Base-by-base conservation (phyloP, 2,329 filamentous ascomycete genomes). In the Delphinella strobiligena region DNA sequence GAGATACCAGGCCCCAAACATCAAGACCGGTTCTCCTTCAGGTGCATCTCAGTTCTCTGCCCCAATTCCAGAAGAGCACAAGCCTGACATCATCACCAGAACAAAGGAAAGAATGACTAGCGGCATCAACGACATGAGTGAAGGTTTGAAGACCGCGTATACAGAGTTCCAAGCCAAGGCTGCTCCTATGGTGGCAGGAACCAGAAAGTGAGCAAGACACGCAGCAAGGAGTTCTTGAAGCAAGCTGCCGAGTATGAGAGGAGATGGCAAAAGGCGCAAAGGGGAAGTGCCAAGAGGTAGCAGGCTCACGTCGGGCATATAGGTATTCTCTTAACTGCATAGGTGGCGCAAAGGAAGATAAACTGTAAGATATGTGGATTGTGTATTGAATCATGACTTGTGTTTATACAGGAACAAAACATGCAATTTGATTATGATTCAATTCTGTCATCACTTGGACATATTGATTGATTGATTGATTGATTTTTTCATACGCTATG, bases 191-290 rank as follows among this genome's bases (percentile, higher is more conserved):
- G 29, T 18, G 19, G 19, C 30, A 32, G 34, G 10, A 17, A 46
- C n/a, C n/a, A n/a, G n/a, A n/a, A n/a, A n/a, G n/a, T n/a, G 27
- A 39, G 36, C 29, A 40, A 36, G 36, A 40, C 41, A 11, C 39
- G 41, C 38, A 41, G 29, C 8, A 36, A 38, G 15, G 39, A 46
- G 4, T 46, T 39, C 22, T 35, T 46, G 30, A 40, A 40, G 40
- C 16, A 19, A 12, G 45, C 45, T 10, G 37, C 42, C 18, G 39
- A 42, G 11, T 46, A 46, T 33, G 45, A 46, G 34, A 36, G 31
- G 19, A 40, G 19, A 38, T 42, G 36, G 31, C 30, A 38, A 30
- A 41, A 44, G 36, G 37, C 34, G 24, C n/a, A n/a, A n/a, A n/a
- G n/a, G n/a, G n/a, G n/a, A n/a, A n/a, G n/a, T n/a, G n/a, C n/a